These are phyloP conservation scores for Taphrina betulina DNA, from an alignment of 1,139 yeast species.

Conservation along the genomic window DNA sequence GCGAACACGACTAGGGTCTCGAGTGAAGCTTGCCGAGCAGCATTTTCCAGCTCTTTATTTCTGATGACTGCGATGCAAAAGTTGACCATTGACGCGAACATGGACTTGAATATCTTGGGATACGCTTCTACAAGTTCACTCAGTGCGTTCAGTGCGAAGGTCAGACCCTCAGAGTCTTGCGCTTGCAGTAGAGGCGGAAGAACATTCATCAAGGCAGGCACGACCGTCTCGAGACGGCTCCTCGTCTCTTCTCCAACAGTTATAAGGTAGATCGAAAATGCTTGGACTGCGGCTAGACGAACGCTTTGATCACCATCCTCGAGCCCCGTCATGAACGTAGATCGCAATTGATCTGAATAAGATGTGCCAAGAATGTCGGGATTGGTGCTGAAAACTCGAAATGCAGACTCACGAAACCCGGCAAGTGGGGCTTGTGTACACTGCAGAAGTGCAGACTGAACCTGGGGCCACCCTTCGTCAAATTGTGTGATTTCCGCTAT, in stretches of 20 bases:
- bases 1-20: conserved; percentile 87
- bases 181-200: conserved; percentile 77
- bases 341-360: conserved; percentile 58
- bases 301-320: conserved; percentile 76
- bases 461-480: conserved; percentile 39
- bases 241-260: conserved; percentile 74
- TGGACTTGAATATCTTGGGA: conserved; percentile 87
- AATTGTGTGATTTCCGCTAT: conserved; percentile 76
- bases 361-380: conserved; percentile 72
- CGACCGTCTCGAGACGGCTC: conserved; percentile 70
- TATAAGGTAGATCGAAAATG: conserved; percentile 86
- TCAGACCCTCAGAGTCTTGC: conserved; percentile 76
- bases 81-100: conserved; percentile 81
- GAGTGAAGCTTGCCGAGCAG: conserved; percentile 78
- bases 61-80: conserved; percentile 80
- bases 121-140: conserved; percentile 90
- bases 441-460: conserved; percentile 35
- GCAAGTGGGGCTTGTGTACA: conserved; percentile 52
- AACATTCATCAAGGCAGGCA: conserved; percentile 81
- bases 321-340: conserved; percentile 76
- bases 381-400: conserved; percentile 79
- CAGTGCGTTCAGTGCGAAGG: conserved; percentile 82
- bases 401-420: conserved; percentile 85
- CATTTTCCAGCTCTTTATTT: conserved; percentile 73
- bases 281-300: conserved; percentile 85